Conservation (phyloP, 1,284 basidiomycete genomes). For the Marasmius tenuissimus region DNA sequence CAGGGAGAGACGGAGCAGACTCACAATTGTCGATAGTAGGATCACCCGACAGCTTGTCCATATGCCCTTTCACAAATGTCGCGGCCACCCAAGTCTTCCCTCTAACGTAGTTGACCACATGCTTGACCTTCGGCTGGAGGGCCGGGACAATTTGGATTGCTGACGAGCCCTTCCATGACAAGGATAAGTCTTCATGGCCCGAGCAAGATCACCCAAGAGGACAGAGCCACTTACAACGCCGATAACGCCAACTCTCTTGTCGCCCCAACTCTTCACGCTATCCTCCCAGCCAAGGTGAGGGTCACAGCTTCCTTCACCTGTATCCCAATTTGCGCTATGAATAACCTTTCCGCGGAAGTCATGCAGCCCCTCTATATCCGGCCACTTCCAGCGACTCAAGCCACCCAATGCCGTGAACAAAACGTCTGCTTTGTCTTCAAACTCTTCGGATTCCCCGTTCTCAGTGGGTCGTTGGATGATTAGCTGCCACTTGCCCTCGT, state of each 20-base stretch:
- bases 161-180: slow-evolving; percentile 51
- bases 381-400: slow-evolving; percentile 59
- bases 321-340: slow-evolving; percentile 60
- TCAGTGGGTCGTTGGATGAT: slow-evolving; percentile 40
- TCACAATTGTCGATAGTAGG: slow-evolving; percentile 43
- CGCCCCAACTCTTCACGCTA: slow-evolving; percentile 46
- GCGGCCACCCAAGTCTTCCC: slow-evolving; percentile 62
- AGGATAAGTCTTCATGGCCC: not conserved
- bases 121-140: slow-evolving; percentile 51
- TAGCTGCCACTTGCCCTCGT: slow-evolving; percentile 52
- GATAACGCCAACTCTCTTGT: slow-evolving; percentile 60
- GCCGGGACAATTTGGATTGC: slow-evolving; percentile 64
- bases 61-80: slow-evolving; percentile 42
- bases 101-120: slow-evolving; percentile 57
- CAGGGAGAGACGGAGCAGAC: slow-evolving; percentile 14
- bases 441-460: slow-evolving; percentile 37
- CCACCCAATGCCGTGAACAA: slow-evolving; percentile 51
- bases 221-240: slow-evolving; percentile 46
- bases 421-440: slow-evolving; percentile 53
- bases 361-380: slow-evolving; percentile 53
- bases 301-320: slow-evolving; percentile 33
- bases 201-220: too few species aligned
- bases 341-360: slow-evolving; percentile 50
- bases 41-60: slow-evolving; percentile 38
- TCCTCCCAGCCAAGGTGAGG: slow-evolving; percentile 38